Evolutionary conservation across 345 rosid species (phyloP).

Genomic region (Abelmoschus esculentus): DNA sequence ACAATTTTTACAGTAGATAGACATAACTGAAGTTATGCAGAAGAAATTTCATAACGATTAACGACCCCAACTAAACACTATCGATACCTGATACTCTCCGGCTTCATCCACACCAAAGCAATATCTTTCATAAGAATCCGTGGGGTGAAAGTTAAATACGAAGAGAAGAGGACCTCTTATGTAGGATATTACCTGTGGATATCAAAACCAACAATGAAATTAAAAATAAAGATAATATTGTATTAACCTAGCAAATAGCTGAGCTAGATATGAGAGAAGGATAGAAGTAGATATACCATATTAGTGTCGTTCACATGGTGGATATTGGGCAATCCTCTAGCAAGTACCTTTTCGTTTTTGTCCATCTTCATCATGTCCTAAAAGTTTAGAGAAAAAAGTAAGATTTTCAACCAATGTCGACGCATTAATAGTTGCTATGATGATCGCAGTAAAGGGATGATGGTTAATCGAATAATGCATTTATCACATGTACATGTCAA

Average conservation of each 20-base stretch:
- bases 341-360: constrained; percentile 58
- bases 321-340: constrained; percentile 60
- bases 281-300: constrained; percentile 43
- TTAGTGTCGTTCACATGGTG: constrained; percentile 70
- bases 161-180: constrained; percentile 81
- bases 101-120: constrained; percentile 85
- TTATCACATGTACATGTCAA: background rate
- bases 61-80: background rate
- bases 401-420: background rate
- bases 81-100: constrained; percentile 80
- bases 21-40: background rate
- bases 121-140: constrained; percentile 49
- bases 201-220: background rate
- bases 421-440: background rate
- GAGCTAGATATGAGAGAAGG: background rate
- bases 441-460: background rate
- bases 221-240: background rate
- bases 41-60: background rate
- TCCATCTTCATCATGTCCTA: constrained; percentile 88
- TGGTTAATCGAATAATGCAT: background rate
- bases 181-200: constrained; percentile 68
- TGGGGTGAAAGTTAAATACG: constrained; percentile 87
- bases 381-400: constrained; percentile 5
- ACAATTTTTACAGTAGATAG: background rate
- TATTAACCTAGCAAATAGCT: background rate